Evolutionary conservation across 805 yeast species (phyloP), one percentile per base, ranked within the genome.

Genomic region (Hanseniaspora valbyensis): DNA sequence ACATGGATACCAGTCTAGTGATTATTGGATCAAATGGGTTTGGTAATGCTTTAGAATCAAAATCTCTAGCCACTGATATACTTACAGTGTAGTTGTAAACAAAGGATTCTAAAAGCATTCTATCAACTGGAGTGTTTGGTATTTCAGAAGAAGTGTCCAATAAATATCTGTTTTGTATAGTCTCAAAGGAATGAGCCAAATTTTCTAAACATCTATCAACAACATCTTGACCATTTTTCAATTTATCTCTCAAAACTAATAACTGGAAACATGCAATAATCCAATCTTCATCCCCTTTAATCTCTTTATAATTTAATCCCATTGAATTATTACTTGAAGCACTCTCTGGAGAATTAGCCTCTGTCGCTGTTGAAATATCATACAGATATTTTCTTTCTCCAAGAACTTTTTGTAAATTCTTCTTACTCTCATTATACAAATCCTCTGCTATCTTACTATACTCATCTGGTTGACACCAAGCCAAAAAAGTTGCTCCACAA

Each of bases 81-180:
- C 58, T 55, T 8, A 56, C 59, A 1, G 59, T 53, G 48, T 56
- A 56, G 46, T 56, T 56, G 53, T 55, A 56, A 44, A 56, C 53
- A 52, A 56, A 56, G 14, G 57, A 55, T 36, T 56, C 59, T 32
- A 55, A 40, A 16, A 56, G 50, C 56, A 55, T 55, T 30, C 57
- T 53, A 30, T 56, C 59, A 13, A 56, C 53, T 2, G 59, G 55
- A 3, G 57, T 52, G 30, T 43, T 50, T 8, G 49, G 49, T 2
- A 42, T 42, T 14, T 44, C 44, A 10, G 44, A 38, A 14, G 44
- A 38, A 2, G 19, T 37, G 19, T 51, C 50, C 18, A 55, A 44
- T 6, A 50, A 26, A 36, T 50, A 49, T 41, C 56, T 56, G 28
- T 51, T 54, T 32, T 55, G 50, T 14, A 56, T 56, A 30, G 56